Evolutionary conservation across 2,329 filamentous ascomycete genomes (phyloP).

Genomic region (Beauveria bassiana): DNA sequence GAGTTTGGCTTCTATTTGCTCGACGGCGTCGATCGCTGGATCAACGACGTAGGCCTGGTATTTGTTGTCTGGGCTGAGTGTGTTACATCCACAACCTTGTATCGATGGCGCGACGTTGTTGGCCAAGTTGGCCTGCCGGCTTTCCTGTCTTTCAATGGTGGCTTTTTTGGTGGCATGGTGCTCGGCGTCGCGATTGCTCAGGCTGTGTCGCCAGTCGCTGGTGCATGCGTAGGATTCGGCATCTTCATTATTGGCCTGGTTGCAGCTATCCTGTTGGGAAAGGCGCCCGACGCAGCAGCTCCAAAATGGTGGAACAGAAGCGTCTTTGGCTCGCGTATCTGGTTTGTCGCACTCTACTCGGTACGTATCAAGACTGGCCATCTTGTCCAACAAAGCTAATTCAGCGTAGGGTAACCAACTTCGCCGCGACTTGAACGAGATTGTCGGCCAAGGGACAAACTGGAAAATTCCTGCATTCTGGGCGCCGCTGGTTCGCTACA

Average conservation of each 20-base stretch:
- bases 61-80: constrained; percentile 48
- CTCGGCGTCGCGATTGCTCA: constrained; percentile 44
- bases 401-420: constrained; percentile 45
- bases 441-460: constrained; percentile 46
- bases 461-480: constrained; percentile 48
- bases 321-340: constrained; percentile 32
- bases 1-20: constrained; percentile 50
- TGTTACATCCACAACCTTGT: constrained; percentile 43
- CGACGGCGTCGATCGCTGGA: constrained; percentile 47
- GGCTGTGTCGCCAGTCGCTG: constrained; percentile 33
- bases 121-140: constrained; percentile 35
- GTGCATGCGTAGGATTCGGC: constrained; percentile 44
- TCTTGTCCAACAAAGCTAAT: neutral
- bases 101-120: constrained; percentile 41
- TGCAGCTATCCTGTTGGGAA: constrained; percentile 32
- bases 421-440: constrained; percentile 44
- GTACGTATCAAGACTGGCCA: constrained; percentile 24
- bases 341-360: constrained; percentile 50
- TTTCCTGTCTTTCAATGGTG: constrained; percentile 39
- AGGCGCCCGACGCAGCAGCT: constrained; percentile 32
- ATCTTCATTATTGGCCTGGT: constrained; percentile 37
- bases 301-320: constrained; percentile 35
- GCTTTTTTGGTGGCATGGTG: constrained; percentile 46
- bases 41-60: constrained; percentile 46
- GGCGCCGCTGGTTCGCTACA: constrained; percentile 41